Evolutionary conservation across 2,329 filamentous ascomycete species (phyloP), one percentile per base, ranked within the genome.

Genomic region (Podosphaera fusca): DNA sequence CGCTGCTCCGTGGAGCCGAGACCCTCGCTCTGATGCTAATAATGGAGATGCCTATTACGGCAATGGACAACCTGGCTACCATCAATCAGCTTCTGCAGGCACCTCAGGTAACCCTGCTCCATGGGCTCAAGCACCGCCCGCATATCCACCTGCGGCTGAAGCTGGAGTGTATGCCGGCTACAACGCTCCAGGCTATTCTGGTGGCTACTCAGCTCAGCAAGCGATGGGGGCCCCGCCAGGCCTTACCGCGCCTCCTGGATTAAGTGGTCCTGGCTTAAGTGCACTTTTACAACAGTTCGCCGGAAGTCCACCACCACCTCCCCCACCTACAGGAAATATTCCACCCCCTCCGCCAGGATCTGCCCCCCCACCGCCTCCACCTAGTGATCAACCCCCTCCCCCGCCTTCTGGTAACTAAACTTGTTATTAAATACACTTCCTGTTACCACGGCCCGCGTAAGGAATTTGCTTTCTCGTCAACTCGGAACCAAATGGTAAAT

Each of bases 261-360:
- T 81, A 50, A 71, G 72, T 59, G 75, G 74, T 58, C 75, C 76
- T 59, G 79, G 78, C 46, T 72, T 83, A 59, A 81, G 77, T 65
- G 77, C 79, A 52, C 72, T 86, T 58, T 81, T 84, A 64, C 79
- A 84, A 68, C 81, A 82, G 64, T 85, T 77, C 45, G 73, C 69
- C 59, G 70, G 69, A 49, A 71, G 74, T 53, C 70, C 69, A 36
- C 72, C 68, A 46, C 72, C 74, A 31, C 72, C 75, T 58, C 77
- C 78, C 49, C 80, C 81, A 33, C 78, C 80, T 0, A 31, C 76
- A 0, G 55, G 50, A 50, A 61, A 60, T 55, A 63, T 63, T 51
- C 64, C 64, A 30, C 72, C 68, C 52, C 55, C 55, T 1, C 71
- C 75, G 57, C 76, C 81, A 1, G 31, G 76, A 57, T 73, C 74